These are phyloP conservation scores for Lasiodiplodia sp. DNA, from an alignment of 2,329 filamentous ascomycete species.

Conservation along the genomic window DNA sequence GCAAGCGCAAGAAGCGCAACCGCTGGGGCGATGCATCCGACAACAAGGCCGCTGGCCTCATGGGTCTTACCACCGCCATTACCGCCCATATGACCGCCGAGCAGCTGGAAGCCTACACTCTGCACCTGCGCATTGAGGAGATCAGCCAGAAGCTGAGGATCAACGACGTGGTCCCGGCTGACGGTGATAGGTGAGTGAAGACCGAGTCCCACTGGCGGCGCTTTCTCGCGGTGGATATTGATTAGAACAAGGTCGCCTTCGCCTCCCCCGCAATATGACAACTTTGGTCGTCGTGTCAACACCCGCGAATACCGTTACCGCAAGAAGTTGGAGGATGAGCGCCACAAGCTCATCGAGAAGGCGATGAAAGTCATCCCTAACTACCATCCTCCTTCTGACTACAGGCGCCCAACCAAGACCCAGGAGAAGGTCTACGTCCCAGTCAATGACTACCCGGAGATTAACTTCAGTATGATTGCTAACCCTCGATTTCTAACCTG, in stretches of 20 bases:
- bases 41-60: conserved; percentile 97
- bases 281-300: conserved; percentile 99
- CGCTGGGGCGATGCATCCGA: conserved; percentile 97
- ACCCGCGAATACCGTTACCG: conserved; percentile 98
- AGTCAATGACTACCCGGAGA: conserved; percentile 99
- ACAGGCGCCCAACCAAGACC: conserved; percentile 98
- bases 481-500: conserved; percentile 74
- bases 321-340: conserved; percentile 97
- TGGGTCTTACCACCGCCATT: conserved; percentile 96
- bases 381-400: conserved; percentile 98
- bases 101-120: conserved; percentile 95
- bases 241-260: conserved; percentile 78
- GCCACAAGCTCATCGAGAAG: conserved; percentile 98
- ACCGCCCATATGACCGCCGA: conserved; percentile 98
- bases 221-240: conserved; percentile 28
- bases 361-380: conserved; percentile 99
- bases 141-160: conserved; percentile 99
- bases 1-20: conserved; percentile 96
- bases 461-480: conserved; percentile 99
- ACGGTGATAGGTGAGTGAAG: conserved; percentile 82
- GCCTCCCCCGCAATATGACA: conserved; percentile 96
- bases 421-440: conserved; percentile 99
- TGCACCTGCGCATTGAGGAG: conserved; percentile 97
- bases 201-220: conserved; percentile 33
- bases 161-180: conserved; percentile 96